Evolutionary conservation across 306 rosid species (phyloP), one percentile per base, ranked within the genome.

Genomic region (Prunus mira): DNA sequence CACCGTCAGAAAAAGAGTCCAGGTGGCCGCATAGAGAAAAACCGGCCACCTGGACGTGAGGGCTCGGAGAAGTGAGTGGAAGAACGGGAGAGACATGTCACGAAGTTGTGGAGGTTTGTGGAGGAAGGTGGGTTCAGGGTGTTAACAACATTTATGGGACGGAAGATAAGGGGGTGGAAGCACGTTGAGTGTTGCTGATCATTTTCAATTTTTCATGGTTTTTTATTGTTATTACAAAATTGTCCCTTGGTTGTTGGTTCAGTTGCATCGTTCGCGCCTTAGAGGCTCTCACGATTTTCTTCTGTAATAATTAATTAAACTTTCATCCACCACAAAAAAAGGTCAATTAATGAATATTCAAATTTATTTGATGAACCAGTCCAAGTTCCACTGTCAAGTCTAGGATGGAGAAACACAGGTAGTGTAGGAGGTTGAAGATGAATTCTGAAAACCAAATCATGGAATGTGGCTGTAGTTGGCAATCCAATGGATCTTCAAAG

Each of bases 1-100:
- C 2, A 76, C 34, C 19, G 79, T 74, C 15, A 93, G 46, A 0
- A 90, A 74, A 45, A 81, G 58, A 25, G 86, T 85, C 98, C 96
- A 93, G 5, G 47, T 49, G 12, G 80, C 76, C 11, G 87, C 89
- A 27, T 72, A 58, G 43, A 82, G 58, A 0, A 85, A 10, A 17
- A 19, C 27, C 13, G 45, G 70, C 65, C 70, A 67, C 69, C 76
- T 46, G 12, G 76, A 43, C 25, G 47, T 75, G n/a, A 80, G 67
- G 52, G 66, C 79, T 67, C 73, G 80, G 64, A 74, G 69, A 65
- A 80, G 9, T 1, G 91, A 66, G 34, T 17, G 71, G 58, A 82
- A 74, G 63, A 74, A 34, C 9, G 77, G n/a, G 24, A 88, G 61
- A 52, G 82, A 63, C 96, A 88, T 88, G 66, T 3, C 30, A 27